These are phyloP conservation scores for Rhynchospora tenuis DNA, from an alignment of 176 grass and related monocot genomes.

Conservation along the genomic window DNA sequence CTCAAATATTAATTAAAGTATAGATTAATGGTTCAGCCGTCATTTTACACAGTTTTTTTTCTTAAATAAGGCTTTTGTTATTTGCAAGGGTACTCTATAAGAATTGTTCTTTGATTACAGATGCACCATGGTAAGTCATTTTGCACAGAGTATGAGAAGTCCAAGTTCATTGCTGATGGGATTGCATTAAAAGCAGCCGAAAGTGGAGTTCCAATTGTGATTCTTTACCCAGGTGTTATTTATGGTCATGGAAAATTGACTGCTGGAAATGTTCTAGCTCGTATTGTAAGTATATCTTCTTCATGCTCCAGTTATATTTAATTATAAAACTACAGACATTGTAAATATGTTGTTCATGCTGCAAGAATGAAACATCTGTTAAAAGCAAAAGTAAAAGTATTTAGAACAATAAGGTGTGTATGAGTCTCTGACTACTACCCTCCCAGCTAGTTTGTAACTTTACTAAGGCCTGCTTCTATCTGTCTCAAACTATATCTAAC, in stretches of 20 bases:
- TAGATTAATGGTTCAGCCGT: background rate
- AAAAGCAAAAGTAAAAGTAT: background rate
- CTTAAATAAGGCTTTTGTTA: background rate
- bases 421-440: background rate
- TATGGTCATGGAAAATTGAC: slow-evolving; percentile 87
- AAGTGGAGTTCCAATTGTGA: slow-evolving; percentile 57
- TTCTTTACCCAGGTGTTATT: slow-evolving; percentile 83
- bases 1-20: background rate
- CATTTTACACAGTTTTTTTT: background rate
- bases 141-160: slow-evolving; percentile 97
- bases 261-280: slow-evolving; percentile 74
- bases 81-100: background rate
- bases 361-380: background rate
- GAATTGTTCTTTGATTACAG: slow-evolving; percentile 37
- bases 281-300: slow-evolving; percentile 45
- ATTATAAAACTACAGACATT: background rate
- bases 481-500: background rate
- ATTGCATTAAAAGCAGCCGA: slow-evolving; percentile 77
- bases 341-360: background rate
- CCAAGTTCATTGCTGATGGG: slow-evolving; percentile 66
- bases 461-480: background rate
- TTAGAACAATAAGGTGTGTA: background rate
- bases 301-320: background rate
- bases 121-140: slow-evolving; percentile 66
- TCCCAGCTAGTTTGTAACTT: background rate